These are phyloP conservation scores for Papiliotrema laurentii DNA, from an alignment of 1,284 basidiomycete genomes.

Conservation along the genomic window DNA sequence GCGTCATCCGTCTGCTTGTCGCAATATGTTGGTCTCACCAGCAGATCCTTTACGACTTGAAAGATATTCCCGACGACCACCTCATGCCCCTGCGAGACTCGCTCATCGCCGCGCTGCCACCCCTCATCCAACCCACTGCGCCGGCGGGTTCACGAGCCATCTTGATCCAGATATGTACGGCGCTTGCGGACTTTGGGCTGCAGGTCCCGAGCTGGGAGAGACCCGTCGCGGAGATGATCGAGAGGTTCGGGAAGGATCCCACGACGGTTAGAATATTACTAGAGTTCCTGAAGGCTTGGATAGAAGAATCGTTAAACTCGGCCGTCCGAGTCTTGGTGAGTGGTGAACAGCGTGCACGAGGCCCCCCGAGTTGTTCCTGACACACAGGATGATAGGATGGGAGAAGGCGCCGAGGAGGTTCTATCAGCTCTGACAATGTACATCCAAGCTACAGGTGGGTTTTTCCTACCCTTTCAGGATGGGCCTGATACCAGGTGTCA, in stretches of 20 bases:
- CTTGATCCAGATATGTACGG: constrained; percentile 83
- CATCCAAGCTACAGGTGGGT: not conserved
- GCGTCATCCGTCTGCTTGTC: not conserved
- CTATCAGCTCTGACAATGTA: not conserved
- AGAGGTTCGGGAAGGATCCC: constrained; percentile 78
- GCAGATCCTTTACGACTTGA: constrained; percentile 91
- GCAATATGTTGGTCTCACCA: not conserved
- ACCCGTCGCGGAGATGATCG: constrained; percentile 75
- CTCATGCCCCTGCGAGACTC: constrained; percentile 80
- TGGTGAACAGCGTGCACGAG: no score
- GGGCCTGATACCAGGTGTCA: constrained; percentile 62
- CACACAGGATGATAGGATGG: no score
- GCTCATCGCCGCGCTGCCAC: constrained; percentile 69
- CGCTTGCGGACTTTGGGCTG: constrained; percentile 83
- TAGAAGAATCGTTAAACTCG: constrained; percentile 83
- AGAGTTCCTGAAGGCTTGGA: constrained; percentile 85
- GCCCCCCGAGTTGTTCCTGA: no score
- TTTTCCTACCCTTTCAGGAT: not conserved
- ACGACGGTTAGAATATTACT: constrained; percentile 76
- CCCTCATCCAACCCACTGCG: constrained; percentile 51
- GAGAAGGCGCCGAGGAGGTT: not conserved
- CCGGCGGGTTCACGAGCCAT: constrained; percentile 75
- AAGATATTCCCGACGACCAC: constrained; percentile 72
- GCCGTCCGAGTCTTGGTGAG: constrained; percentile 83
- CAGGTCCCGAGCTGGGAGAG: constrained; percentile 85